Percentiles rank a stretch among this genome's conserved stretches.
Conservation (phyloP, 2,329 filamentous ascomycete species). For the Epichloe aotearoae region DNA sequence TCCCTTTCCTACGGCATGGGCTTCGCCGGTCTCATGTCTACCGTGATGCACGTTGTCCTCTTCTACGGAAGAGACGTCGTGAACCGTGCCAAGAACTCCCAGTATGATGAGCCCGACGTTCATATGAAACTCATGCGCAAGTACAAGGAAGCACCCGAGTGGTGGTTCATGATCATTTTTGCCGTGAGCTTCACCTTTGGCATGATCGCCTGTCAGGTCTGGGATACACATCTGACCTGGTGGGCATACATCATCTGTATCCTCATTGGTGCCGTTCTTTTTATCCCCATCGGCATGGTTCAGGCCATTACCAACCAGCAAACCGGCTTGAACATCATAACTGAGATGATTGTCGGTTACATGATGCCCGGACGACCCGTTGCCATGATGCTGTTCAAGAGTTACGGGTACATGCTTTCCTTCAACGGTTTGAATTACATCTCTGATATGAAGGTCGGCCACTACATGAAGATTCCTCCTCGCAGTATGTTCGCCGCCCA, state of each 20-base stretch:
- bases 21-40: conserved; percentile 41
- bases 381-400: conserved; percentile 39
- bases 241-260: conserved; percentile 29
- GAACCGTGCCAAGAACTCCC: conserved; percentile 17
- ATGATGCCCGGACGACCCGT: conserved; percentile 33
- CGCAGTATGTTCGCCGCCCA: conserved; percentile 34
- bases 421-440: conserved; percentile 34
- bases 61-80: conserved; percentile 39
- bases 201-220: conserved; percentile 23
- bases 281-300: conserved; percentile 31
- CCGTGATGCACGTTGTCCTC: conserved; percentile 36
- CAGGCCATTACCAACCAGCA: conserved; percentile 36
- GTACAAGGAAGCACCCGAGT: conserved; percentile 41
- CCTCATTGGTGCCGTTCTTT: conserved; percentile 24
- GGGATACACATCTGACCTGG: conserved; percentile 29
- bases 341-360: conserved; percentile 35
- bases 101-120: conserved; percentile 32
- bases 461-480: conserved; percentile 41
- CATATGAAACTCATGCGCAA: conserved; percentile 42
- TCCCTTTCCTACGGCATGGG: conserved; percentile 41
- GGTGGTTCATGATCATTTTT: conserved; percentile 41
- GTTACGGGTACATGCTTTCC: conserved; percentile 31
- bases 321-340: conserved; percentile 34
- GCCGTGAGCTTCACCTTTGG: conserved; percentile 35
- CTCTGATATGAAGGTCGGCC: conserved; percentile 37